Evolutionary conservation across 768 basidiomycete species (phyloP), one percentile per base, ranked within the genome.

Genomic region (Naganishia friedmannii): DNA sequence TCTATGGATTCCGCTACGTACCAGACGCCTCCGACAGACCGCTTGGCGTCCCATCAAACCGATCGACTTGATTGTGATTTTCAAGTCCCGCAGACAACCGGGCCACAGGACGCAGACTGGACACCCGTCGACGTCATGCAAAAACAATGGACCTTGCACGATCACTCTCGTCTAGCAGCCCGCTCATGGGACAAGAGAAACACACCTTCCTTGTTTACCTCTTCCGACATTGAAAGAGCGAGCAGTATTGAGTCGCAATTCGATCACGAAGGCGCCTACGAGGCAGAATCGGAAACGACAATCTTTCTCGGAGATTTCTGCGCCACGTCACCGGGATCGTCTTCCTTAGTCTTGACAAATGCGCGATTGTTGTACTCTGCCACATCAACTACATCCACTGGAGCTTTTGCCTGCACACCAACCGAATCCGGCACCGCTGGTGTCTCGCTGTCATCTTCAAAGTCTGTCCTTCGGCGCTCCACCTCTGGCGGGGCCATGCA

Each of bases 221-320:
- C 60, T 0, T 63, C 60, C 39, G 60, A 63, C 26, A 63, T 63
- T 42, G 60, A 63, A n/a, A 63, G 39, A 28, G 60, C 60, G 12
- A 63, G 60, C 60, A 63, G 60, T 21, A 29, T 63, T 42, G 29
- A 37, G 6, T 63, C 60, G 12, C 39, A 26, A 10, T 26, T 26
- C 23, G 42, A 46, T 15, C 23, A 46, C 5, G 57, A 58, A n/a
- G 42, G 19, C n/a, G n/a, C 13, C 26, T 34, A 42, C 21, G 39
- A 28, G 7, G 9, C n/a, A 13, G 37, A 63, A 26, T 23, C 39
- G 8, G 60, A 63, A 15, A 63, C 42, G 23, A 63, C 60, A 8
- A 42, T 63, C 21, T 42, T 42, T 29, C 60, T 63, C 13, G 42
- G 60, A 28, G 39, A 63, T 19, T 12, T 12, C 17, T 29, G 23